Evolutionary conservation across 768 basidiomycete species (phyloP).

Genomic region (Butyriboletus loyo): DNA sequence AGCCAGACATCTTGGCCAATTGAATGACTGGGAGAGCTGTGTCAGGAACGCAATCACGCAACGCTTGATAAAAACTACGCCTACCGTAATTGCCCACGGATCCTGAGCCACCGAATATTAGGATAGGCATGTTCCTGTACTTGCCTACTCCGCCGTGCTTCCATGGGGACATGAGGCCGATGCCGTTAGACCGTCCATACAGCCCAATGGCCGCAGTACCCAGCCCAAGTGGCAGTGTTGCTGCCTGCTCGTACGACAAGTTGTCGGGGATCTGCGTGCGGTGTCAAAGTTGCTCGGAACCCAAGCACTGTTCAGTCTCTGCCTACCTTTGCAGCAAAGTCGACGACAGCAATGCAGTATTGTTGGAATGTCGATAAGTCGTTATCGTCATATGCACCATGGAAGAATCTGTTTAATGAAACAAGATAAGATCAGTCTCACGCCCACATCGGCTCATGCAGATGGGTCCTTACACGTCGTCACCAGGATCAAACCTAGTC

Average conservation of each 20-base stretch:
- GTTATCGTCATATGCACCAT: slow-evolving; percentile 38
- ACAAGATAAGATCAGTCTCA: slow-evolving; percentile 25
- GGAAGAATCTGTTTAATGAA: slow-evolving; percentile 35
- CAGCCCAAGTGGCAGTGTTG: slow-evolving; percentile 48
- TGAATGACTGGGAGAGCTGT: slow-evolving; percentile 32
- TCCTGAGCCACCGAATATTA: slow-evolving; percentile 47
- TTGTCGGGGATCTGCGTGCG: slow-evolving; percentile 43
- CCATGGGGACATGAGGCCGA: slow-evolving; percentile 40
- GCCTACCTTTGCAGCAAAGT: slow-evolving; percentile 40
- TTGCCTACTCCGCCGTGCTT: slow-evolving; percentile 36
- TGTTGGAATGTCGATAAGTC: slow-evolving; percentile 43
- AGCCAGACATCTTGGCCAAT: slow-evolving; percentile 40
- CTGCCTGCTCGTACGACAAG: slow-evolving; percentile 46
- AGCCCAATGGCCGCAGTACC: slow-evolving; percentile 50
- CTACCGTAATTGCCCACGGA: slow-evolving; percentile 51
- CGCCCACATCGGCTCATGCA: neutral
- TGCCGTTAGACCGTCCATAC: slow-evolving; percentile 40
- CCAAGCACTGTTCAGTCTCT: neutral
- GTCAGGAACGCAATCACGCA: slow-evolving; percentile 14
- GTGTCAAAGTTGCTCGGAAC: slow-evolving; percentile 8
- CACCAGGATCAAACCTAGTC: slow-evolving; percentile 45
- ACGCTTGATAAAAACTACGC: slow-evolving; percentile 13
- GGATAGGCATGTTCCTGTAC: slow-evolving; percentile 42
- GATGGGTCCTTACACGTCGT: slow-evolving; percentile 45
- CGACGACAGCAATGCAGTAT: slow-evolving; percentile 40